Base-by-base conservation (phyloP, 331 rosid genomes). In the Malus hybrid region DNA sequence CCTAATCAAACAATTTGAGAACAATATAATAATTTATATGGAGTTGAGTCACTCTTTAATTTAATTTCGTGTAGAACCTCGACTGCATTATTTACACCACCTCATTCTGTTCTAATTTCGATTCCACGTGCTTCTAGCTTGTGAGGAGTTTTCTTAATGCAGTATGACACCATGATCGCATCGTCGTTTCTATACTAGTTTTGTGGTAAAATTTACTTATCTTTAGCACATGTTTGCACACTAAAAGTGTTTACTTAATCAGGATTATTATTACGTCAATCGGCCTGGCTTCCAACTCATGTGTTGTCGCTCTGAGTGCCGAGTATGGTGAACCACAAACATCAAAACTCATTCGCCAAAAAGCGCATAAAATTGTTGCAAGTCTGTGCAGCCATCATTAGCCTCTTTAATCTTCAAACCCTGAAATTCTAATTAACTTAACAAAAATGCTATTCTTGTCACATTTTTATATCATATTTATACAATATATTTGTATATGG, bases 321-420 rank as follows among this genome's bases (percentile, higher is more conserved):
- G 55, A 54, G 20, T 6, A 54, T 32, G 66, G 28, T 59, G 61
- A 71, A 13, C 71, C 76, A 68, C 78, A 59, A 59, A 32, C 71
- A 70, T 66, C 13, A 34, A 73, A 48, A 10, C 34, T 67, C 66
- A 54, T 36, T 62, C 57, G 54, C 74, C 4, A 50, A 60, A 73
- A 60, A 63, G 83, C 15, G 31, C 78, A 77, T 73, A 50, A 59
- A 79, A 2, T 56, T 73, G 34, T 22, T 52, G 19, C 34, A 57
- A 79, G 64, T 62, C 71, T 62, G 62, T 32, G 66, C 12, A 24
- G 3, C 31, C 68, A 84, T 84, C 72, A 84, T 82, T 70, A 77
- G 36, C 9, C 42, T 42, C 76, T 28, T 24, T 24, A 24, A 5
- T 50, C n/a, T 50, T 6, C 2, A 50, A 50, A 50, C 7, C 56